Evolutionary conservation across 2,329 filamentous ascomycete genomes (phyloP), one percentile per base, ranked within the genome.

Genomic region (Curvularia spicifera): DNA sequence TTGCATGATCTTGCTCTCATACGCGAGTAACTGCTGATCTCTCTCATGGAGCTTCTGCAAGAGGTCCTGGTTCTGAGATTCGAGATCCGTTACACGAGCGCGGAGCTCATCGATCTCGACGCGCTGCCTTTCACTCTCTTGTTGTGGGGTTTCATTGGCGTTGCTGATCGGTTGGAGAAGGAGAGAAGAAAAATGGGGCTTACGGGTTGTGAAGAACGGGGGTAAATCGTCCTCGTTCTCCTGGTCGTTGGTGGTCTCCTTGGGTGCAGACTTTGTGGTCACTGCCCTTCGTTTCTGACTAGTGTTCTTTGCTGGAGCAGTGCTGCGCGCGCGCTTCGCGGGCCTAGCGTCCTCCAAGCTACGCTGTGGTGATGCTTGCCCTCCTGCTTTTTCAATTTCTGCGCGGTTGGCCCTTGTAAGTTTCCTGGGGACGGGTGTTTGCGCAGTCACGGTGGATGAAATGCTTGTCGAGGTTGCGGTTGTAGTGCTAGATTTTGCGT

Each of bases 121-220:
- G 54, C 56, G 52, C 50, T 59, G 47, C 9, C 7, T 43, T 20
- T 33, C 42, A 39, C 52, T 52, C 13, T 60, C 46, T 43, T 29
- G 40, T 39, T 51, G 31, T 10, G 42, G 31, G 5, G 45, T 22
- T 22, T 53, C 48, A 15, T 22, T 49, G 33, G 49, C 31, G 40
- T 50, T 43, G 2, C 31, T 13, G 26, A 42, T 45, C 53, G 42
- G 20, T 26, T 45, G 15, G 24, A 31, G 29, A 37, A 24, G 35
- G 6, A 13, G 42, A 28, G 61, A 37, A 47, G 54, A 59, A 60
- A 28, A 24, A 33, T 28, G 35, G 29, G 37, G 53, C 67, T 63
- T 58, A 70, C 67, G 62, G 47, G 66, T 56, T 4, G 62, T 57
- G 48, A 68, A 70, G 59, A 69, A 70, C 28, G 64, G 45, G 18